These are phyloP conservation scores for Pleomassaria siparia DNA, from an alignment of 2,329 filamentous ascomycete species.

Conservation along the genomic window DNA sequence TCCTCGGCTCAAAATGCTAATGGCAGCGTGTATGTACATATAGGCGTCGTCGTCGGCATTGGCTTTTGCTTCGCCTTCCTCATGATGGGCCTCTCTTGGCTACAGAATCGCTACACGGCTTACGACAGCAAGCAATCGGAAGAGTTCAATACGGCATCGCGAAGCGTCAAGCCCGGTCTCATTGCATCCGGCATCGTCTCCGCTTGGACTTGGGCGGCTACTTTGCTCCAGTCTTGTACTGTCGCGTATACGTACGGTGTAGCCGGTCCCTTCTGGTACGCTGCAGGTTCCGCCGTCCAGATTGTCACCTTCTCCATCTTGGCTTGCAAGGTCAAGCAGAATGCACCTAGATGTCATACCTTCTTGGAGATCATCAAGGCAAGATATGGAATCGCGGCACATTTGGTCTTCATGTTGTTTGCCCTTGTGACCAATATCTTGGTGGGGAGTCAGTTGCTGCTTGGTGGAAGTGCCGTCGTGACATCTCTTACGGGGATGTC, in stretches of 20 bases:
- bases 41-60: conserved; percentile 50
- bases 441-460: conserved; percentile 45
- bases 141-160: conserved; percentile 52
- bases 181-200: conserved; percentile 52
- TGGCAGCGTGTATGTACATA: conserved; percentile 5
- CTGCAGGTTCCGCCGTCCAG: conserved; percentile 47
- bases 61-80: conserved; percentile 44
- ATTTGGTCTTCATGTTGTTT: conserved; percentile 46
- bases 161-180: conserved; percentile 49
- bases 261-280: conserved; percentile 43
- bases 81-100: conserved; percentile 40
- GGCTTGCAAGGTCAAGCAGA: conserved; percentile 47
- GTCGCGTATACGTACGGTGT: conserved; percentile 36
- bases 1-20: background rate
- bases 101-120: conserved; percentile 38
- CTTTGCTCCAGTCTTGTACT: conserved; percentile 32
- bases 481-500: conserved; percentile 48
- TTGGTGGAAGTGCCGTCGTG: conserved; percentile 49
- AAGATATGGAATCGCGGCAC: conserved; percentile 42
- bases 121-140: conserved; percentile 49
- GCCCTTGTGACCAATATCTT: conserved; percentile 48
- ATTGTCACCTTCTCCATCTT: conserved; percentile 49
- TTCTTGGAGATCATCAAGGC: conserved; percentile 47
- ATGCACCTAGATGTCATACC: conserved; percentile 44
- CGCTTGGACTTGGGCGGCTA: conserved; percentile 55